Base-by-base conservation (phyloP, 352 stramenopile genomes). In the Blastocystis hominis region DNA sequence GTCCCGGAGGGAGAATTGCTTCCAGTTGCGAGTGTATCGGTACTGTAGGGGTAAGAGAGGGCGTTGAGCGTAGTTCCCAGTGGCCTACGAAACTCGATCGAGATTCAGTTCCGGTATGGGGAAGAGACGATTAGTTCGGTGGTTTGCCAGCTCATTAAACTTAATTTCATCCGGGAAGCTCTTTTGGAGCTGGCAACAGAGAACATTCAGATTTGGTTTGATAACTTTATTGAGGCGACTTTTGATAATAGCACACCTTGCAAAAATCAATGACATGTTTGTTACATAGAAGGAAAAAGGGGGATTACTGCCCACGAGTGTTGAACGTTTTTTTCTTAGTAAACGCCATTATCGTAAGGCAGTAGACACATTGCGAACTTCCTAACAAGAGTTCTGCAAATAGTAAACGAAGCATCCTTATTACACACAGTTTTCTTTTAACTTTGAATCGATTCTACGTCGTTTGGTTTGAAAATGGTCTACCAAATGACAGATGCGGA, bases 141-240 rank as follows among this genome's bases (percentile, higher is more conserved):
- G 20, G 40, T 50, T 17, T 55, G 38, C 36, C 5, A 44, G 7
- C 42, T 78, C 20, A 24, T 15, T 7, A 38, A 38, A 6, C n/a
- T 62, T 9, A 50, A 61, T 24, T 34, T 78, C 10, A 56, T 78
- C 38, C 68, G 36, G 20, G 68, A 78, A 44, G 59, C 59, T 61
- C 10, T 78, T 10, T 10, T 78, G 9, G 68, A 78, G 10, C 13
- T 20, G 20, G 47, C 59, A 55, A 30, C 15, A 0, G 38, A 15
- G 10, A 78, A 78, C 36, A 15, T 78, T n/a, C 15, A 50, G 24
- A 61, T 78, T n/a, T 78, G 68, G 68, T 40, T 78, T 61, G 68
- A 78, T 7, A 78, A 78, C 36, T 78, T 56, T 56, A 62, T 78
- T n/a, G 59, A 78, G 36, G 47, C 7, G 13, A 44, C 42, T 20